Conservation (phyloP, 768 basidiomycete genomes). For the Rossbeevera mucosa region DNA sequence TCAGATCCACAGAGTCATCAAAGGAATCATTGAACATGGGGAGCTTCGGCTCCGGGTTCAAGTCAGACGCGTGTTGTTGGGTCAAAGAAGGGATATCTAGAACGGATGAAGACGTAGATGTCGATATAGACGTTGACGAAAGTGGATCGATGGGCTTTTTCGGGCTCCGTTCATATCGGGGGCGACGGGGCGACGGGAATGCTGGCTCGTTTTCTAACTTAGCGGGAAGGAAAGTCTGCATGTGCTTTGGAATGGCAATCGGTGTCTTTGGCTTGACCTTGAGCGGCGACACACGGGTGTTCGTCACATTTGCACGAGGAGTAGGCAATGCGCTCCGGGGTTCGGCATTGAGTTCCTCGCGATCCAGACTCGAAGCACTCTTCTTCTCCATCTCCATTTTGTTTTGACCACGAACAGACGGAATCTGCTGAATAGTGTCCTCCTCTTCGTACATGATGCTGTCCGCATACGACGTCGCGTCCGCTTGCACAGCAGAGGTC, state of each 20-base stretch:
- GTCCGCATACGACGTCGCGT: slow-evolving; percentile 18
- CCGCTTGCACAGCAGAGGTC: slow-evolving; percentile 22
- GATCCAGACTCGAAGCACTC: slow-evolving; percentile 38
- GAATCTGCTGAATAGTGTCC: slow-evolving; percentile 23
- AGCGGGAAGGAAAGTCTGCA: slow-evolving; percentile 59
- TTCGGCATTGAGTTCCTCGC: slow-evolving; percentile 50
- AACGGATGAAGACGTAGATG: slow-evolving; percentile 24
- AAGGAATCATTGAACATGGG: slow-evolving; percentile 29
- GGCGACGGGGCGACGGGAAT: slow-evolving; percentile 38
- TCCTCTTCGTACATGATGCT: slow-evolving; percentile 32
- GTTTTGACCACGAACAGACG: slow-evolving; percentile 34
- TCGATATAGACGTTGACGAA: slow-evolving; percentile 25
- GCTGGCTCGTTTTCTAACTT: slow-evolving; percentile 64
- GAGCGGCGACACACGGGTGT: slow-evolving; percentile 42
- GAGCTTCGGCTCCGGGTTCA: slow-evolving; percentile 43
- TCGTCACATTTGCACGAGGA: slow-evolving; percentile 33
- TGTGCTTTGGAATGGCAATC: slow-evolving; percentile 40
- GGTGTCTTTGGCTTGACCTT: slow-evolving; percentile 60
- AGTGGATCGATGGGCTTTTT: slow-evolving; percentile 17
- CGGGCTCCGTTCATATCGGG: slow-evolving; percentile 27
- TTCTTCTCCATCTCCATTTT: slow-evolving; percentile 41
- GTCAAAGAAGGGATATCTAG: slow-evolving; percentile 53
- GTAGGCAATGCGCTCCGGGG: slow-evolving; percentile 27
- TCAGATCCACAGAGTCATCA: slow-evolving; percentile 37
- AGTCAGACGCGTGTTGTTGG: slow-evolving; percentile 25